These are phyloP conservation scores for Marasmius sp. DNA, from an alignment of 1,284 basidiomycete species.

Conservation along the genomic window DNA sequence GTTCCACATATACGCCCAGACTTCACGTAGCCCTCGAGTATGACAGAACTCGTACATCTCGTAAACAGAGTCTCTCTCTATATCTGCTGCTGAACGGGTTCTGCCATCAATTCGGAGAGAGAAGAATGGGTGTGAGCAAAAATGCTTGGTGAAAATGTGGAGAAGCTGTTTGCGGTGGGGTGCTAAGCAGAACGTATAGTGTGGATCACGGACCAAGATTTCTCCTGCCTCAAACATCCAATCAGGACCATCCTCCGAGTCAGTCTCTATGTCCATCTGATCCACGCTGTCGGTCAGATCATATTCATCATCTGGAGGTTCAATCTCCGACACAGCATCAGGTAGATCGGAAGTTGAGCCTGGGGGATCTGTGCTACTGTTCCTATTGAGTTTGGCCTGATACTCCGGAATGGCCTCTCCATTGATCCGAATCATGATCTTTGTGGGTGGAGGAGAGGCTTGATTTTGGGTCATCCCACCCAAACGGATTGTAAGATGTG, in stretches of 20 bases:
- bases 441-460: not conserved
- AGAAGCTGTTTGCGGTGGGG: slow-evolving; percentile 27
- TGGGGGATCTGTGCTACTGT: not conserved
- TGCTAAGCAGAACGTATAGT: slow-evolving; percentile 32
- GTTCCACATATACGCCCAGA: slow-evolving; percentile 34
- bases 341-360: not conserved
- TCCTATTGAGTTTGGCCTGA: not conserved
- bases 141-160: slow-evolving; percentile 30
- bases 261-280: slow-evolving; percentile 11
- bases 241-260: slow-evolving; percentile 25
- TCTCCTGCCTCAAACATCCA: slow-evolving; percentile 32
- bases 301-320: not conserved
- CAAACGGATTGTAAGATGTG: slow-evolving; percentile 12
- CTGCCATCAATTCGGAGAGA: slow-evolving; percentile 14
- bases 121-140: slow-evolving; percentile 29
- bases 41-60: slow-evolving; percentile 34
- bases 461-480: slow-evolving; percentile 6
- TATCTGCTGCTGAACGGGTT: slow-evolving; percentile 12
- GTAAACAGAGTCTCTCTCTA: slow-evolving; percentile 22
- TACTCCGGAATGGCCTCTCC: not conserved
- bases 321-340: not conserved
- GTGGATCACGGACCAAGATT: slow-evolving; percentile 15
- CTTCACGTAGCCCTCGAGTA: slow-evolving; percentile 25
- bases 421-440: not conserved
- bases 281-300: not conserved